Evolutionary conservation across 106 monocot genomes (phyloP).

Genomic region (Dendrobium catenatum): DNA sequence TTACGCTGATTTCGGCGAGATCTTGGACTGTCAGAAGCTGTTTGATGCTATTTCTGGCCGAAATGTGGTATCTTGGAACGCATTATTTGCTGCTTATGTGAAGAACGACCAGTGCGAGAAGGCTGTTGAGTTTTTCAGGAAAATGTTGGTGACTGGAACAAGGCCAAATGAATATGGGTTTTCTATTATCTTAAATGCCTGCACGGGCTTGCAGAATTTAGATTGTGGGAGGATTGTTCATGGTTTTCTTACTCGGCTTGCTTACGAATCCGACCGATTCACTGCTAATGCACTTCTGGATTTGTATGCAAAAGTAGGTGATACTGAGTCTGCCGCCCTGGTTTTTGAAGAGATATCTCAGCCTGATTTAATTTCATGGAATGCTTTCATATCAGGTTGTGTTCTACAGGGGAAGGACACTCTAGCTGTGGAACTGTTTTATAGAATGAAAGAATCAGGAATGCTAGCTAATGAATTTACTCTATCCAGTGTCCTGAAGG

Average conservation of each 20-base stretch:
- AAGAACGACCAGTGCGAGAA: conserved; percentile 32
- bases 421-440: conserved; percentile 39
- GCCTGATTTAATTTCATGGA: conserved; percentile 73
- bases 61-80: conserved; percentile 80
- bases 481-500: conserved; percentile 74
- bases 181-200: conserved; percentile 60
- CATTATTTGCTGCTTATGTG: conserved; percentile 41
- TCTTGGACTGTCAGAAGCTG: conserved; percentile 35
- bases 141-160: conserved; percentile 50
- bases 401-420: conserved; percentile 49
- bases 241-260: conserved; percentile 37
- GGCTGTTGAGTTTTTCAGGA: conserved; percentile 38
- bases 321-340: conserved; percentile 28
- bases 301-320: conserved; percentile 74
- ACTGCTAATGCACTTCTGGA: conserved; percentile 65
- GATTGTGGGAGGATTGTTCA: conserved; percentile 41
- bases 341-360: conserved; percentile 38
- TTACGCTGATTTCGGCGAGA: conserved; percentile 45
- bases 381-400: conserved; percentile 72
- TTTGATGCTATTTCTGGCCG: conserved; percentile 30
- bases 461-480: conserved; percentile 59
- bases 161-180: conserved; percentile 70
- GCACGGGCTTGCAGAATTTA: conserved; percentile 43
- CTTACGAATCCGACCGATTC: conserved; percentile 44
- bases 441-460: conserved; percentile 45